A percentile compares a stretch with the other conserved stretches of the same genome.
Evolutionary conservation across 768 basidiomycete species (phyloP).

Genomic region (Mycena epipterygia): DNA sequence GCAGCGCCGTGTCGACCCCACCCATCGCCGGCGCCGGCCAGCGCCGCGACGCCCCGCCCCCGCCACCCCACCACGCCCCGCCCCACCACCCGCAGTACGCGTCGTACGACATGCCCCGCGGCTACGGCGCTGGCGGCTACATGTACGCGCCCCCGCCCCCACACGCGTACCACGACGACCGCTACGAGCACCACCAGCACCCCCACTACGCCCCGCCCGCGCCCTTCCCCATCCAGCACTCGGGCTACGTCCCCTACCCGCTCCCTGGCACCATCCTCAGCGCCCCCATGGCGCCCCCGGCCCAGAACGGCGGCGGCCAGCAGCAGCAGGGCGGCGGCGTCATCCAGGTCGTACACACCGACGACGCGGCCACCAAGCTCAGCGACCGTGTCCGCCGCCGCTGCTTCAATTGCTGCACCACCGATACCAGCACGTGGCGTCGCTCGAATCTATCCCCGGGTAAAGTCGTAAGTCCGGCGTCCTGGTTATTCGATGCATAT

Average conservation of each 20-base stretch:
- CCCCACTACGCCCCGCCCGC: conserved; percentile 26
- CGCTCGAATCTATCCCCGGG: conserved; percentile 83
- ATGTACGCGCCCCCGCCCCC: conserved; percentile 48
- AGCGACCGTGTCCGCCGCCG: conserved; percentile 81
- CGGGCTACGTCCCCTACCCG: conserved; percentile 27
- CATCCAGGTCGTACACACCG: conserved; percentile 64
- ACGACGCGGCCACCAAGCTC: conserved; percentile 86
- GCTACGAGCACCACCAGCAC: conserved; percentile 33
- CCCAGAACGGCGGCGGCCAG: conserved; percentile 19
- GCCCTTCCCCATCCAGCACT: conserved; percentile 21
- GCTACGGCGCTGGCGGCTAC: conserved; percentile 40
- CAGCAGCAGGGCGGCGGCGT: neutral
- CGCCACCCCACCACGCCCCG: conserved; percentile 42
- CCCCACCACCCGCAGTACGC: conserved; percentile 41
- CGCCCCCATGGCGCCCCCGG: conserved; percentile 29
- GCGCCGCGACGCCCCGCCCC: conserved; percentile 44
- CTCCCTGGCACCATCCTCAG: conserved; percentile 42
- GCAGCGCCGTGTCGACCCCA: conserved; percentile 72
- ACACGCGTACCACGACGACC: conserved; percentile 17
- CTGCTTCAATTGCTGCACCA: conserved; percentile 90
- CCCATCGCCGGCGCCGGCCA: conserved; percentile 48
- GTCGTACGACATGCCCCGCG: conserved; percentile 20
- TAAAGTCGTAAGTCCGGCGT: conserved; percentile 78
- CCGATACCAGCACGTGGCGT: conserved; percentile 88
- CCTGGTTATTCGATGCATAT: conserved; percentile 4